Evolutionary conservation across 1,284 basidiomycete genomes (phyloP), one percentile per base, ranked within the genome.

Genomic region (Trametes polyzona): DNA sequence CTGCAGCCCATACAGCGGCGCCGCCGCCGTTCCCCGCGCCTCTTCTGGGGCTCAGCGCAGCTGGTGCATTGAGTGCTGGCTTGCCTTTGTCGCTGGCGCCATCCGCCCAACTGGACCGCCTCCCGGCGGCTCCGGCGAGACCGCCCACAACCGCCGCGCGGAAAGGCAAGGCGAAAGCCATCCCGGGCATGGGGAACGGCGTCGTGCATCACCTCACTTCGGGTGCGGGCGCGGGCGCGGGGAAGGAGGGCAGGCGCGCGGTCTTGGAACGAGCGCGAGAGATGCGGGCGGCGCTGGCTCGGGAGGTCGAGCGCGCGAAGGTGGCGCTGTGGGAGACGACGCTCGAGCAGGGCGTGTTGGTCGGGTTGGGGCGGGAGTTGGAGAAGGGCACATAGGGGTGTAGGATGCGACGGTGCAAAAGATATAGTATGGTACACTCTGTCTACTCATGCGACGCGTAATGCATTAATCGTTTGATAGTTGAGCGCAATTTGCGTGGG

Each of bases 311-410:
- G 53, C 75, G 74, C 47, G 81, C 84, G 21, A 85, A 86, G 67
- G 75, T 82, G 21, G 83, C 87, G 66, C 70, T 89, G 48, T 90
- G 89, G 89, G 87, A 90, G 72, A 80, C 81, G 47, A 86, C 84
- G 40, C 79, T 92, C 52, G 89, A 92, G 72, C 83, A 87, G 63
- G 87, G 85, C 27, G 84, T 83, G 55, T 74, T 92, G 65, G 75
- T 79, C 30, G 78, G 83, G 58, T 65, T 90, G 47, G 71, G 65
- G 54, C 79, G 77, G 69, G 75, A 80, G 57, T 37, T 66, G 37
- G 60, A 57, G 36, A 57, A 62, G 59, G 52, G 36, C 30, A 30
- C 21, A 12, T 11, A 21, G 30, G 23, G 29, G 24, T 1, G 39
- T 41, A 16, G 33, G 4, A 24, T 1, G 19, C 17, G 44, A 16